Evolutionary conservation across 495 filamentous ascomycete genomes (phyloP).

Genomic region (Astrothelium macrocarpum): DNA sequence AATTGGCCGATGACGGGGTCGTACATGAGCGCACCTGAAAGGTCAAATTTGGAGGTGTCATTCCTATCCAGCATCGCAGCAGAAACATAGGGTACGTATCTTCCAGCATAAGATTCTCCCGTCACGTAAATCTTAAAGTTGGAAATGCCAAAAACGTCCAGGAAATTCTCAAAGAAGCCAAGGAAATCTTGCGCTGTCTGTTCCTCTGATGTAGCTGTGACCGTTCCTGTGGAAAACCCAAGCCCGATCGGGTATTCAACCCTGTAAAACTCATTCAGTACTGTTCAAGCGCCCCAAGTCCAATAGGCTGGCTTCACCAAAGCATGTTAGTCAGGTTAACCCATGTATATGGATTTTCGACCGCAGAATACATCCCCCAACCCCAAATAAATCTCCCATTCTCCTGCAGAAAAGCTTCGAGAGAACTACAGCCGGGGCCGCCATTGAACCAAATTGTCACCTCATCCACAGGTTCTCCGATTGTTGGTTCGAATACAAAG

Average conservation of each 20-base stretch:
- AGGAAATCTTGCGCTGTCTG: conserved; percentile 23
- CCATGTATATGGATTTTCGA: conserved; percentile 35
- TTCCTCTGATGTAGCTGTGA: conserved; percentile 20
- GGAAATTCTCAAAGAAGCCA: conserved; percentile 24
- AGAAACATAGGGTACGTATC: conserved; percentile 24
- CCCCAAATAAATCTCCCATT: conserved; percentile 58
- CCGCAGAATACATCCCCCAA: conserved; percentile 48
- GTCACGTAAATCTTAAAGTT: conserved; percentile 28
- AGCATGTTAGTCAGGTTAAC: conserved; percentile 11
- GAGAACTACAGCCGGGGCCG: conserved; percentile 19
- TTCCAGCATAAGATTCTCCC: conserved; percentile 21
- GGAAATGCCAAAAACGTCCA: conserved; percentile 23
- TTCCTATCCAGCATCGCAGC: conserved; percentile 22
- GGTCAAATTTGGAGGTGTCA: conserved; percentile 14
- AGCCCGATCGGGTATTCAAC: conserved; percentile 14
- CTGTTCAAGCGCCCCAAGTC: conserved; percentile 9
- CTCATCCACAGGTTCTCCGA: conserved; percentile 31
- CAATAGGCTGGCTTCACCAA: conserved; percentile 1
- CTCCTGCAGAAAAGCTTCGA: conserved; percentile 45
- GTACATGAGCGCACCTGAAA: conserved; percentile 17
- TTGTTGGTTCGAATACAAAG: conserved; percentile 38
- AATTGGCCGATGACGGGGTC: conserved; percentile 22
- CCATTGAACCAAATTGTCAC: conserved; percentile 26
- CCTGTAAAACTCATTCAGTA: neutral
- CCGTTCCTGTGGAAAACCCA: conserved; percentile 19